Evolutionary conservation across 2,329 filamentous ascomycete genomes (phyloP).

Genomic region (Claviceps sp.): DNA sequence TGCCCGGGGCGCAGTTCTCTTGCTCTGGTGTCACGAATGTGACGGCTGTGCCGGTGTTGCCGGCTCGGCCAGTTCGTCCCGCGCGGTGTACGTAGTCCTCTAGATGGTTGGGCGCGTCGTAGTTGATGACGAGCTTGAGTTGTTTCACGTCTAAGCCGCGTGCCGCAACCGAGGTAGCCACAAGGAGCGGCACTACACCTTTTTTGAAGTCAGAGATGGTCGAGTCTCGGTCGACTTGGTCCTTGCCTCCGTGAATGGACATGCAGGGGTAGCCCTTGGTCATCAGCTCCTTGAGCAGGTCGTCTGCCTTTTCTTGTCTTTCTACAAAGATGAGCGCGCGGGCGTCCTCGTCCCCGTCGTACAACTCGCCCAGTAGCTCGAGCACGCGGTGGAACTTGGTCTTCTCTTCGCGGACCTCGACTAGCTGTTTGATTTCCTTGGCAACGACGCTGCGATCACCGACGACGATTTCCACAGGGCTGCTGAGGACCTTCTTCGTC

Average conservation of each 20-base stretch:
- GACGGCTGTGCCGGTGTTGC: conserved; percentile 86
- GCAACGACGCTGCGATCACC: conserved; percentile 79
- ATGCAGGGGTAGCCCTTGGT: conserved; percentile 80
- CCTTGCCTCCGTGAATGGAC: conserved; percentile 88
- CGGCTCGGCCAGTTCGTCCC: conserved; percentile 85
- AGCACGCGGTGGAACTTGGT: conserved; percentile 75
- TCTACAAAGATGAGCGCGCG: conserved; percentile 86
- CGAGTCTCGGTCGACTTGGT: conserved; percentile 84
- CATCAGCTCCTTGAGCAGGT: conserved; percentile 63
- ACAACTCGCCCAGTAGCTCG: conserved; percentile 75
- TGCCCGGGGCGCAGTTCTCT: conserved; percentile 77
- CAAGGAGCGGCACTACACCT: conserved; percentile 75
- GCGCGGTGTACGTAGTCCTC: conserved; percentile 95
- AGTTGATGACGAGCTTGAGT: conserved; percentile 90
- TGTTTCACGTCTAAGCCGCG: conserved; percentile 93
- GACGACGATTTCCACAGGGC: conserved; percentile 82
- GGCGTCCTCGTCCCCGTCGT: conserved; percentile 77
- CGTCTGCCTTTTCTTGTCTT: conserved; percentile 79
- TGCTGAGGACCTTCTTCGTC: conserved; percentile 74
- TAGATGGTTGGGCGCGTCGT: conserved; percentile 82
- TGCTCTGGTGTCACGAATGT: conserved; percentile 89
- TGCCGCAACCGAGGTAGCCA: conserved; percentile 90
- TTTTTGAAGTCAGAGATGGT: conserved; percentile 90
- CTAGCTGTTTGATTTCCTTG: conserved; percentile 84
- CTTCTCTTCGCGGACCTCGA: conserved; percentile 72